These are phyloP conservation scores for Boechera stricta DNA, from an alignment of 345 rosid species.

Conservation along the genomic window DNA sequence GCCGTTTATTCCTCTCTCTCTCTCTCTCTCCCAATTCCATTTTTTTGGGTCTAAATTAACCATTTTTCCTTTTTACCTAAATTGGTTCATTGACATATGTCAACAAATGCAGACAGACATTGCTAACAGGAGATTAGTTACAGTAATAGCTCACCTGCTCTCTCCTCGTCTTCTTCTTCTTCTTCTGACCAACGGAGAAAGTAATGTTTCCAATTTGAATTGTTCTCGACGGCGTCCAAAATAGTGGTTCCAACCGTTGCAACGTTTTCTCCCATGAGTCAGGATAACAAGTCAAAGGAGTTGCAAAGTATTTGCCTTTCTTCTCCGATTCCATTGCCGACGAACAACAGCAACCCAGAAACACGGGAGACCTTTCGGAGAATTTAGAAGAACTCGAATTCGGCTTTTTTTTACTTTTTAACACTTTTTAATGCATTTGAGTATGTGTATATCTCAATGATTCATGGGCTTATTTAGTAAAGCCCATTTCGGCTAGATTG, in stretches of 20 bases:
- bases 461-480: neutral
- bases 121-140: conserved; percentile 13
- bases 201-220: neutral
- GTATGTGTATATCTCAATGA: neutral
- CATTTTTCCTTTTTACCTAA: conserved; percentile 8
- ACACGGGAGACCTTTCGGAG: conserved; percentile 4
- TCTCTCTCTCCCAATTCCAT: conserved; percentile 8
- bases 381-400: neutral
- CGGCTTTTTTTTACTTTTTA: neutral
- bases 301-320: conserved; percentile 3
- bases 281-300: conserved; percentile 4
- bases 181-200: conserved; percentile 26
- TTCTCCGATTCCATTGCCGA: conserved; percentile 28
- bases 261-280: conserved; percentile 25
- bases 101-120: conserved; percentile 19
- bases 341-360: neutral
- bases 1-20: conserved; percentile 35
- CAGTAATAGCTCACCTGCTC: conserved; percentile 30
- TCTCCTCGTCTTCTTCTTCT: conserved; percentile 3
- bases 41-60: conserved; percentile 28
- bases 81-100: conserved; percentile 36
- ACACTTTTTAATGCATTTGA: neutral
- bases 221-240: conserved; percentile 13
- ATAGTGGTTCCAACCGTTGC: neutral
- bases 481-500: neutral